Evolutionary conservation across 1,139 yeast species (phyloP).

Genomic region (Hemisphaericaspora xylanilytica): DNA sequence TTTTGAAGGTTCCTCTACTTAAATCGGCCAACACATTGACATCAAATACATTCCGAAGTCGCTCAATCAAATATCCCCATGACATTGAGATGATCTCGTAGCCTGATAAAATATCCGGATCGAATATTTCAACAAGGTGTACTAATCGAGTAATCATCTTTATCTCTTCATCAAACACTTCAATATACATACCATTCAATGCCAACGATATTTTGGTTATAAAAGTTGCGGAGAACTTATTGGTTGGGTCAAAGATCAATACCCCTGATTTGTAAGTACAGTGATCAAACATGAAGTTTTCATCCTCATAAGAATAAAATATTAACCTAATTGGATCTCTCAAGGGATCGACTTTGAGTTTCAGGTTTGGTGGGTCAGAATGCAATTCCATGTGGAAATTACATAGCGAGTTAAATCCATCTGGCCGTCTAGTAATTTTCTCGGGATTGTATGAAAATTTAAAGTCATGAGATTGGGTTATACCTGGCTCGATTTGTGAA

Average conservation of each 20-base stretch:
- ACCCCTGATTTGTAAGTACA: constrained; percentile 18
- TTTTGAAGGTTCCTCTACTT: constrained; percentile 47
- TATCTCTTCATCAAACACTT: constrained; percentile 48
- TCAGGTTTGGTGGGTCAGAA: constrained; percentile 48
- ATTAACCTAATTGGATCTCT: constrained; percentile 57
- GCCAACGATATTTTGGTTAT: constrained; percentile 5
- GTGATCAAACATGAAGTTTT: constrained; percentile 29
- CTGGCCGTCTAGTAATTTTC: constrained; percentile 40
- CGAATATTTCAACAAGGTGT: constrained; percentile 57
- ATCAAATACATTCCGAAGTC: constrained; percentile 49
- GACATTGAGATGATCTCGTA: constrained; percentile 77
- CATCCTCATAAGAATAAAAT: constrained; percentile 60
- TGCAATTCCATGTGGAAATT: constrained; percentile 67
- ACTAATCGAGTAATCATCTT: constrained; percentile 56
- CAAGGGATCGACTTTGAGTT: constrained; percentile 61
- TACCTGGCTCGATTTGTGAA: constrained; percentile 52
- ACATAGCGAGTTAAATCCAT: constrained; percentile 48
- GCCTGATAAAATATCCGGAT: constrained; percentile 88
- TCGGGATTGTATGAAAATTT: constrained; percentile 33
- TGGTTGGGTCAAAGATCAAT: constrained; percentile 13
- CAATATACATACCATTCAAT: constrained; percentile 18
- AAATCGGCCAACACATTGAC: constrained; percentile 48
- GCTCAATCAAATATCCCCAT: constrained; percentile 85
- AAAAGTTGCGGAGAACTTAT: constrained; percentile 1
- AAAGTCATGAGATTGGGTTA: constrained; percentile 37